Evolutionary conservation across 2,329 filamentous ascomycete genomes (phyloP).

Genomic region (Hypomyces perniciosus): DNA sequence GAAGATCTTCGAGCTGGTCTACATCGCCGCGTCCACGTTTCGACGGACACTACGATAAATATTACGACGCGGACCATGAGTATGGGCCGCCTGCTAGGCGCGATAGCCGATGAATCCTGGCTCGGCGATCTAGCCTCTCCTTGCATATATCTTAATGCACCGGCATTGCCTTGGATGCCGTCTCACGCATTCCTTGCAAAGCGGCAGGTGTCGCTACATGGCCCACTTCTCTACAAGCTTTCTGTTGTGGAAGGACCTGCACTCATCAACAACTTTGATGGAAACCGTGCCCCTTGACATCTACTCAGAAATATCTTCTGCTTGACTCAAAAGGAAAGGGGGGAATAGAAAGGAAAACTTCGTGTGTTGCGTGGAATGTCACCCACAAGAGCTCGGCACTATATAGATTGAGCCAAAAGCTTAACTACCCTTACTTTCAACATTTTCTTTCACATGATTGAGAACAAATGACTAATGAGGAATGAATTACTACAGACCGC

Average conservation of each 20-base stretch:
- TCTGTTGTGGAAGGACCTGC: conserved; percentile 11
- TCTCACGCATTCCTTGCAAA: background rate
- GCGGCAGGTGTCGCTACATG: background rate
- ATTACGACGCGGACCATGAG: conserved; percentile 21
- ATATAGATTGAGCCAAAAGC: conserved; percentile 23
- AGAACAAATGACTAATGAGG: conserved; percentile 33
- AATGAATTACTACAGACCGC: conserved; percentile 36
- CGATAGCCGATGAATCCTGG: conserved; percentile 4
- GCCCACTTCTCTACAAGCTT: conserved; percentile 30
- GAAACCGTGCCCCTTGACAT: background rate
- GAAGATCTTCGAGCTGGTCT: conserved; percentile 40
- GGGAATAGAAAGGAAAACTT: conserved; percentile 9
- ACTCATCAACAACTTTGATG: too few species aligned
- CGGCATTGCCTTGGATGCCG: background rate
- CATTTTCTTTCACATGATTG: conserved; percentile 5
- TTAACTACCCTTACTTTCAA: conserved; percentile 16
- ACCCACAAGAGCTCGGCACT: conserved; percentile 12
- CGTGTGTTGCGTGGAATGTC: conserved; percentile 23
- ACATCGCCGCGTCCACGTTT: conserved; percentile 36
- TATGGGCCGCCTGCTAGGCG: conserved; percentile 20
- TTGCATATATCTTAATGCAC: too few species aligned
- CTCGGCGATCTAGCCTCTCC: background rate
- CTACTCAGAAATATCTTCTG: background rate
- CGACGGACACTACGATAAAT: conserved; percentile 24
- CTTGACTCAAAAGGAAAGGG: conserved; percentile 6